Conservation (phyloP, 2,329 filamentous ascomycete genomes). For the Herpotrichia juniperi region DNA sequence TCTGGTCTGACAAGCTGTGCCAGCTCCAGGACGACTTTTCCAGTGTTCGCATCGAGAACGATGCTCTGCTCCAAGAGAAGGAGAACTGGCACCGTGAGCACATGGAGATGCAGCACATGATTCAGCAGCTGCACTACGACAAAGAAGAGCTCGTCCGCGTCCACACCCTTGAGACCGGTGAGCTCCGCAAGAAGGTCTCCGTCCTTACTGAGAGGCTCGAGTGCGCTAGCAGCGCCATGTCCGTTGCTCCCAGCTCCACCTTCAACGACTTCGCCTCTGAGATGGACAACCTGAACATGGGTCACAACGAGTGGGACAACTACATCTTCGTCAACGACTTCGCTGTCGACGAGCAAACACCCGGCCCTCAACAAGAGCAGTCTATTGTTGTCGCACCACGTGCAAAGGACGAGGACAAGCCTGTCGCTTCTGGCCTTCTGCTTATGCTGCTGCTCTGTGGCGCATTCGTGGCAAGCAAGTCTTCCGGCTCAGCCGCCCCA, state of each 20-base stretch:
- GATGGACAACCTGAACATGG: slow-evolving; percentile 85
- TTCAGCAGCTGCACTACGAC: slow-evolving; percentile 79
- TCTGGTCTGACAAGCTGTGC: slow-evolving; percentile 76
- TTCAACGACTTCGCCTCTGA: slow-evolving; percentile 77
- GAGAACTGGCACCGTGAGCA: slow-evolving; percentile 75
- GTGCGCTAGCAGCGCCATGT: slow-evolving; percentile 55
- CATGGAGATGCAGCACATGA: slow-evolving; percentile 74
- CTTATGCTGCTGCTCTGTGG: slow-evolving; percentile 97
- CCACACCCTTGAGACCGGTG: slow-evolving; percentile 88
- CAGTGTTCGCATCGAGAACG: slow-evolving; percentile 68
- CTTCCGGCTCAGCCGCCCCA: slow-evolving; percentile 70
- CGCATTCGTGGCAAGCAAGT: slow-evolving; percentile 92
- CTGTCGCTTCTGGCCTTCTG: slow-evolving; percentile 80
- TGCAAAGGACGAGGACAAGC: slow-evolving; percentile 57
- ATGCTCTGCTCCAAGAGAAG: slow-evolving; percentile 56
- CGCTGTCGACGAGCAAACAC: slow-evolving; percentile 59
- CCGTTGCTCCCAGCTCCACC: slow-evolving; percentile 61
- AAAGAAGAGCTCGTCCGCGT: slow-evolving; percentile 89
- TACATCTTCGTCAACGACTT: slow-evolving; percentile 79
- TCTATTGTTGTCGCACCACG: slow-evolving; percentile 49
- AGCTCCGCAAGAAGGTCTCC: slow-evolving; percentile 90
- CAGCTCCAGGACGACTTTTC: slow-evolving; percentile 79
- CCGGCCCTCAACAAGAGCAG: slow-evolving; percentile 43
- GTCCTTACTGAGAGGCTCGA: slow-evolving; percentile 79
- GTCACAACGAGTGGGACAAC: slow-evolving; percentile 77